phyloP scores from a whole-genome alignment of 208 protist species.

The Leishmania amazonensis region DNA sequence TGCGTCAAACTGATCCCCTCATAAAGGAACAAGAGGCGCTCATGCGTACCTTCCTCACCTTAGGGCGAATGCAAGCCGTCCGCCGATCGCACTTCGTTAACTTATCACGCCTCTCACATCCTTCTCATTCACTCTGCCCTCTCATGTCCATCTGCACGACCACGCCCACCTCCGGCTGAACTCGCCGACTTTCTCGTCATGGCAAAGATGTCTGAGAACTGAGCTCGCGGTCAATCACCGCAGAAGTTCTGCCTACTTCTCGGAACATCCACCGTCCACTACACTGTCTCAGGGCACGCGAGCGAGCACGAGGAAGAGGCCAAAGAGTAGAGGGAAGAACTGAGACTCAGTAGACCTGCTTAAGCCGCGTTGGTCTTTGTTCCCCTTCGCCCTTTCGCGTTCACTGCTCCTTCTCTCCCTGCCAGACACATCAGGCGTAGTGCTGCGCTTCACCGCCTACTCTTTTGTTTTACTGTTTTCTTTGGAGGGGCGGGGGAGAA shows the following conservation, averaged over 20 bases:
- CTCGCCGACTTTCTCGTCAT: background rate
- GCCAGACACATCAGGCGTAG: background rate
- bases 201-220: background rate
- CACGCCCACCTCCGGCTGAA: background rate
- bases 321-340: background rate
- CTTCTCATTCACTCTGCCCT: background rate
- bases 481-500: no score
- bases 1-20: background rate
- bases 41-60: background rate
- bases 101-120: background rate
- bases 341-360: background rate
- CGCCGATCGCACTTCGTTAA: background rate
- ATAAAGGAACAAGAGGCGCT: background rate
- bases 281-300: background rate
- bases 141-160: background rate
- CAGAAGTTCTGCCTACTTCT: background rate
- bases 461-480: background rate
- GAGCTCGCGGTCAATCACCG: background rate
- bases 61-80: background rate
- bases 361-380: background rate
- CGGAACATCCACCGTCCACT: background rate
- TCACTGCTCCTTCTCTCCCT: background rate
- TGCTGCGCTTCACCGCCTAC: background rate
- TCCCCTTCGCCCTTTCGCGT: background rate
- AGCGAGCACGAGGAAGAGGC: background rate